Evolutionary conservation across 1,139 yeast species (phyloP), one percentile per base, ranked within the genome.

Genomic region (Geotrichum cucujoidarum): DNA sequence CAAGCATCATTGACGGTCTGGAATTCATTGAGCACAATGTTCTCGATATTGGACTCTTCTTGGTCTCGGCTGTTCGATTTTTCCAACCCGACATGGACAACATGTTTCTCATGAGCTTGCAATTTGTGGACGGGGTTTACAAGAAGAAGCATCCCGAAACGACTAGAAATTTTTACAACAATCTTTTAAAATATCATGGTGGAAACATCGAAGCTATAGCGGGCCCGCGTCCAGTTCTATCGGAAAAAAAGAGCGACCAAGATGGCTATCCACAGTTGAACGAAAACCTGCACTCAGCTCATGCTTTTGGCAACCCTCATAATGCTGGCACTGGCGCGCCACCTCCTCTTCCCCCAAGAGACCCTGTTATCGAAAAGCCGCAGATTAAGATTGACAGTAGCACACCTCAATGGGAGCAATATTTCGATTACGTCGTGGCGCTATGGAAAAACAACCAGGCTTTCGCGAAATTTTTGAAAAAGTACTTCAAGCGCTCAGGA

Each of bases 21-120:
- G 53, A 57, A 34, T 70, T 65, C 53, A 58, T 72, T 54, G 72
- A 71, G 51, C 60, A 64, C 47, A 61, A 68, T 34, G 68, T 73
- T 33, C 62, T 75, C 49, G 70, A 76, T 55, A 55, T 75, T 37
- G 71, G 73, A n/a, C 72, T 73, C 5, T 66, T 76, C 50, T 52
- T 72, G 43, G 66, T 73, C 14, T 62, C 74, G 7, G 66, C 72
- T 3, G 59, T 67, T 48, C 60, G 70, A 32, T 74, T 65, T 55
- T 62, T 73, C 51, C 65, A 67, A 35, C 62, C 69, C 5, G 71
- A 66, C 17, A 57, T 62, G 56, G 66, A 61, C 48, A 61, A 68
- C 11, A 61, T 74, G 50, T 76, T 77, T 52, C 57, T 74, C 49
- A 55, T 59, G 45, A 71, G 75, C 17, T 57, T 78, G 48, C 53